A percentile compares a stretch with the other conserved stretches of the same genome.
Conservation (phyloP, 1,284 basidiomycete species). For the Sporisorium graminicola region DNA sequence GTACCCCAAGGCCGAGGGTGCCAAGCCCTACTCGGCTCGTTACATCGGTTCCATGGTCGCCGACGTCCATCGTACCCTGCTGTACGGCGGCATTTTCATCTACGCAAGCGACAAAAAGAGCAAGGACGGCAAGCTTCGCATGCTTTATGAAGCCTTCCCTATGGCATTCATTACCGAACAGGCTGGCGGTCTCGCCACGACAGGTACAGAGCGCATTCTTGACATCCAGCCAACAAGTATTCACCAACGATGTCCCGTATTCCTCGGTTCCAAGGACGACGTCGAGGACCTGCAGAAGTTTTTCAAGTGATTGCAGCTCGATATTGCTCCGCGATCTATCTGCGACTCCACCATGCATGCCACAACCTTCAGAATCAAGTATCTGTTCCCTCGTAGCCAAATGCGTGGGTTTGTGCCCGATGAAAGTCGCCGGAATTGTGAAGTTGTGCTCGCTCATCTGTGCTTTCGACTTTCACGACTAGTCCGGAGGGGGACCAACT, state of each 20-base stretch:
- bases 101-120: constrained; percentile 99
- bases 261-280: constrained; percentile 94
- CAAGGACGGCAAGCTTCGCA: constrained; percentile 92
- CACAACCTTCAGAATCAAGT: too few relatives aligned
- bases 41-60: constrained; percentile 99
- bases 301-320: constrained; percentile 6
- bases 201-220: constrained; percentile 89
- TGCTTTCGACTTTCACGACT: too few relatives aligned
- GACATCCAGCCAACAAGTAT: constrained; percentile 90
- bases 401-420: too few relatives aligned
- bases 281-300: constrained; percentile 77
- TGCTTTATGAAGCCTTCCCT: constrained; percentile 99
- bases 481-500: too few relatives aligned
- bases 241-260: constrained; percentile 93
- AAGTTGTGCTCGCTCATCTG: too few relatives aligned
- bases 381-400: too few relatives aligned
- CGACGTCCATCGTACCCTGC: constrained; percentile 93
- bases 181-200: constrained; percentile 96
- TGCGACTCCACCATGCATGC: too few relatives aligned
- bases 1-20: constrained; percentile 71
- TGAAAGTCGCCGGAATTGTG: too few relatives aligned
- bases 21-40: constrained; percentile 73
- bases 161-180: constrained; percentile 97
- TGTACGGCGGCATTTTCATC: constrained; percentile 98
- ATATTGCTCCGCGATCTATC: too few relatives aligned